Conservation (phyloP, 2,329 filamentous ascomycete species). For the Zymoseptoria ardabiliae region DNA sequence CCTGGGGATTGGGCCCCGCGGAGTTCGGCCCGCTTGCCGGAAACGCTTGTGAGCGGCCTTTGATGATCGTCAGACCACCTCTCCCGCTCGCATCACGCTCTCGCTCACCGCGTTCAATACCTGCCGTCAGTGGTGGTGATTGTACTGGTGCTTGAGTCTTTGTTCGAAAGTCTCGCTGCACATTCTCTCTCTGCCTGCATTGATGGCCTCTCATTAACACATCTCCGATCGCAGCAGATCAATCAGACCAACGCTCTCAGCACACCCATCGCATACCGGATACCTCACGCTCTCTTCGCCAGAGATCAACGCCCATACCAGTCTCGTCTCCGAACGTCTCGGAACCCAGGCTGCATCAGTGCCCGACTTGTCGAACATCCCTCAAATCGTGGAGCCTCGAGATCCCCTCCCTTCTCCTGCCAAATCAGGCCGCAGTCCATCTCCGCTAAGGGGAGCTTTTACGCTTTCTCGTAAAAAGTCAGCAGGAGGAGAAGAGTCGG, state of each 20-base stretch:
- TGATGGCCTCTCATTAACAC: slow-evolving; percentile 9
- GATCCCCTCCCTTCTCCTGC: slow-evolving; percentile 15
- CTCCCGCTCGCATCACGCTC: too few relatives aligned
- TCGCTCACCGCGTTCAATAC: too few relatives aligned
- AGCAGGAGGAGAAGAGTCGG: slow-evolving; percentile 28
- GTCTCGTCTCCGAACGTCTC: slow-evolving; percentile 15
- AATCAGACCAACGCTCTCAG: slow-evolving; percentile 29
- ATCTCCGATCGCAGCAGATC: slow-evolving; percentile 14
- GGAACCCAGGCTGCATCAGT: slow-evolving; percentile 1
- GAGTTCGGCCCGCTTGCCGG: neutral
- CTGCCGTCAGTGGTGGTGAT: neutral
- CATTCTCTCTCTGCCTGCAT: neutral
- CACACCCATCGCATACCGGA: slow-evolving; percentile 43
- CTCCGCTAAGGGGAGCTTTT: slow-evolving; percentile 68
- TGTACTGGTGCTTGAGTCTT: neutral
- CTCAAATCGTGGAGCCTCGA: slow-evolving; percentile 25
- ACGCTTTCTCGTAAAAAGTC: slow-evolving; percentile 45
- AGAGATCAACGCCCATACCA: slow-evolving; percentile 28
- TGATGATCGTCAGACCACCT: neutral
- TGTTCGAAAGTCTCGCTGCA: neutral
- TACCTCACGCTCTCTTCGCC: slow-evolving; percentile 45
- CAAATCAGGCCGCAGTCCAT: slow-evolving; percentile 51
- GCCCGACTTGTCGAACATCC: slow-evolving; percentile 29
- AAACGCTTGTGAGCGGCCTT: neutral
- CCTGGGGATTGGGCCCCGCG: neutral